These are phyloP conservation scores for Pythium chondricola DNA, from an alignment of 352 stramenopile genomes.

Conservation along the genomic window DNA sequence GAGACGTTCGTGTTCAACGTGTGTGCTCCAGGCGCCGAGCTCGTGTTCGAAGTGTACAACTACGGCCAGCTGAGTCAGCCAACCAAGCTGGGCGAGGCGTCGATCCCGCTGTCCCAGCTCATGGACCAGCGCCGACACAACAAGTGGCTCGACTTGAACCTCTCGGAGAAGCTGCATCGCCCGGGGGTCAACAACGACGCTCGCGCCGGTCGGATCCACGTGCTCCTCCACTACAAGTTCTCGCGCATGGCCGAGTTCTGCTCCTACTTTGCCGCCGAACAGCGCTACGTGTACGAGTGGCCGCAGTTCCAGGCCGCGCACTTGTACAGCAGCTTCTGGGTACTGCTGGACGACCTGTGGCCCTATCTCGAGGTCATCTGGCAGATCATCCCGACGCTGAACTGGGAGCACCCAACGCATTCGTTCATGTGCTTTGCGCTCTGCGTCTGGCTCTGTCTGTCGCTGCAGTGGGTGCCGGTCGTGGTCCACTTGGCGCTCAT, in stretches of 20 bases:
- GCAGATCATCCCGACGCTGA: conserved; percentile 77
- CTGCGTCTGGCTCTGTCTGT: conserved; percentile 78
- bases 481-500: conserved; percentile 76
- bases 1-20: conserved; percentile 88
- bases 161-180: conserved; percentile 75
- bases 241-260: conserved; percentile 79
- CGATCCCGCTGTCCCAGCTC: conserved; percentile 64
- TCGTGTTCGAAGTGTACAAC: conserved; percentile 84
- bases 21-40: conserved; percentile 69
- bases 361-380: conserved; percentile 81
- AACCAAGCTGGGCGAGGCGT: conserved; percentile 76
- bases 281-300: conserved; percentile 73
- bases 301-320: conserved; percentile 76
- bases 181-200: conserved; percentile 79
- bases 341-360: conserved; percentile 78
- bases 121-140: conserved; percentile 85
- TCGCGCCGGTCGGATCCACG: conserved; percentile 72
- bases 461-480: conserved; percentile 75
- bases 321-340: conserved; percentile 85
- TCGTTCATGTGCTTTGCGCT: conserved; percentile 83
- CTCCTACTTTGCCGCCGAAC: conserved; percentile 71
- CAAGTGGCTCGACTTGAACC: conserved; percentile 79
- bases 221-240: conserved; percentile 85
- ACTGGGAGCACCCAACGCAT: conserved; percentile 81
- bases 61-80: conserved; percentile 76